Conservation (phyloP, 192 early-diverging fungal genomes). For the Backusella morwellensis region DNA sequence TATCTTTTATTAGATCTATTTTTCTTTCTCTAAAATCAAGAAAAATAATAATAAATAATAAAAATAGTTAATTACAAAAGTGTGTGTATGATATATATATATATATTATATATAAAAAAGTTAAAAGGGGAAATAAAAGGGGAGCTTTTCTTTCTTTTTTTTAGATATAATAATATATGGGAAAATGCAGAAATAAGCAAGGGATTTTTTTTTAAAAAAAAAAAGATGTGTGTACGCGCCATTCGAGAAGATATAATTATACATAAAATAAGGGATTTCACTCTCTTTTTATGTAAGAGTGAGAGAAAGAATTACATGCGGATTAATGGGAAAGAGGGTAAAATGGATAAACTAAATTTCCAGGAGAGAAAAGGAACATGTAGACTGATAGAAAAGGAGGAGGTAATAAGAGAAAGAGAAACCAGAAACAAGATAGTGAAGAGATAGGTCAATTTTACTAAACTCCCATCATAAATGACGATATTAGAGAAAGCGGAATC, state of each 20-base stretch:
- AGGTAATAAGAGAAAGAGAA: neutral
- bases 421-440: neutral
- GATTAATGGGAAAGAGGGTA: neutral
- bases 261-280: neutral
- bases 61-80: neutral
- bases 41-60: neutral
- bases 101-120: neutral
- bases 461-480: neutral
- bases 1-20: conserved; percentile 1
- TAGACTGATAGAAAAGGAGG: neutral
- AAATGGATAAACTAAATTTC: neutral
- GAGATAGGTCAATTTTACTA: neutral
- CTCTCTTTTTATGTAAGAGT: neutral
- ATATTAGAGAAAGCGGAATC: neutral
- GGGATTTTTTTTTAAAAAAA: neutral
- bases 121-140: neutral
- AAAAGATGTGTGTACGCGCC: neutral
- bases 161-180: neutral
- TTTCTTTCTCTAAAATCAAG: neutral
- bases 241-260: neutral
- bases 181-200: no score
- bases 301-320: neutral
- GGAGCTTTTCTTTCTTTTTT: neutral
- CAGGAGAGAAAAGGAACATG: neutral
- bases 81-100: neutral